Evolutionary conservation across 495 filamentous ascomycete species (phyloP), one percentile per base, ranked within the genome.

Genomic region (Letharia lupina): DNA sequence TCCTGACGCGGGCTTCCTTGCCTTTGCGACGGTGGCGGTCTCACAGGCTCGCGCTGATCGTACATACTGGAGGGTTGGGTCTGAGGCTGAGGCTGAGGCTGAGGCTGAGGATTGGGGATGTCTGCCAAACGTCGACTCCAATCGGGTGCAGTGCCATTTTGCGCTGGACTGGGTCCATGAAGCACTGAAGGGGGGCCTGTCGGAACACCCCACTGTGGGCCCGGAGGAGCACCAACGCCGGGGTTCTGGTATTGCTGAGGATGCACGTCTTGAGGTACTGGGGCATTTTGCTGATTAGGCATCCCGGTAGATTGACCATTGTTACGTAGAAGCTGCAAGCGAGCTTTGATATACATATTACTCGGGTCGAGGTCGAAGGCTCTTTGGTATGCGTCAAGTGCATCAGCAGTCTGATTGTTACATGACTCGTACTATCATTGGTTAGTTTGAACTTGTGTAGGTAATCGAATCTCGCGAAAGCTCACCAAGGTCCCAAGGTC

Each of bases 391-490:
- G 94, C 94, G 73, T 98, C 94, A 57, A 98, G 82, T 10, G 94
- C 94, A 82, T 98, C 94, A 59, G 87, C 89, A 64, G 95, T 96
- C 78, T 98, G 94, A 75, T 98, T 98, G 80, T 98, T 98, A 77
- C 94, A 98, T 5, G 92, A 96, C 75, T 98, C 95, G 70, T 98
- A 98, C 90, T 93, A 67, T 63, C 28, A 65, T 48, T 8, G 50
- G 65, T 74, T 71, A 74, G 73, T 68, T 54, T 39, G 41, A 60
- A 31, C 61, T 42, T 67, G 63, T 69, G 62, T 65, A 40, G 52
- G 37, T 61, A 39, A 66, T 45, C 45, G 16, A 44, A 23, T 60
- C 52, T 39, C n/a, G 33, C 65, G 69, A 57, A 73, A 76, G 84
- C 89, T 81, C 85, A 96, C 91, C 79, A 98, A 72, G 70, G 95